Conservation (phyloP, 257 asterid genomes). For the Solanum ossicruentum region DNA sequence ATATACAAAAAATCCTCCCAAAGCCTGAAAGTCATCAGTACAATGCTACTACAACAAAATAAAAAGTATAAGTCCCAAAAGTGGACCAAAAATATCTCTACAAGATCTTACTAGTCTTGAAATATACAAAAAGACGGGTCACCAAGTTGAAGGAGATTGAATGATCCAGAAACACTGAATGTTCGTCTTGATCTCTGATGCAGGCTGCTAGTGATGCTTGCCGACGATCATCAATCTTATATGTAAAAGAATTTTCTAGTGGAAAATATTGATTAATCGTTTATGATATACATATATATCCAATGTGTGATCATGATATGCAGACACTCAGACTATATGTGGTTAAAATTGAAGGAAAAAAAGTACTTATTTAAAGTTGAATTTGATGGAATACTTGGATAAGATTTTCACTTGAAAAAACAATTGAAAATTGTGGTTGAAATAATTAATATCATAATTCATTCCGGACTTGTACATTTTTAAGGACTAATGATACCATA, state of each 20-base stretch:
- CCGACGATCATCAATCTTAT: background rate
- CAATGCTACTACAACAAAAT: no score
- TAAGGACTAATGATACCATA: background rate
- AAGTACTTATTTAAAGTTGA: background rate
- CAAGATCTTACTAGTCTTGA: no score
- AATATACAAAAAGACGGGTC: no score
- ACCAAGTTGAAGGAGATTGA: no score
- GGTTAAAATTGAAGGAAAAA: background rate
- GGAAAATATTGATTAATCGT: background rate
- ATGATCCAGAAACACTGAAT: no score
- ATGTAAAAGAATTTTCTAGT: background rate
- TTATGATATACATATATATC: background rate
- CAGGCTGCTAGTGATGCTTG: no score
- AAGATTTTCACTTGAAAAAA: background rate
- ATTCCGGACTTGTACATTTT: background rate
- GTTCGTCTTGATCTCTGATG: no score
- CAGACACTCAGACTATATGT: background rate
- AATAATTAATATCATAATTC: background rate
- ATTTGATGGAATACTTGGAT: background rate
- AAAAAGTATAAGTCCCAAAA: no score
- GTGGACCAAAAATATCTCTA: no score
- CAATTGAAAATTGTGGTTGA: background rate
- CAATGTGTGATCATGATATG: background rate
- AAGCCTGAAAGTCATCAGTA: no score
- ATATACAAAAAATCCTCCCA: no score